Conservation (phyloP, 164 flowering plant species). For the Magnolia sinica region DNA sequence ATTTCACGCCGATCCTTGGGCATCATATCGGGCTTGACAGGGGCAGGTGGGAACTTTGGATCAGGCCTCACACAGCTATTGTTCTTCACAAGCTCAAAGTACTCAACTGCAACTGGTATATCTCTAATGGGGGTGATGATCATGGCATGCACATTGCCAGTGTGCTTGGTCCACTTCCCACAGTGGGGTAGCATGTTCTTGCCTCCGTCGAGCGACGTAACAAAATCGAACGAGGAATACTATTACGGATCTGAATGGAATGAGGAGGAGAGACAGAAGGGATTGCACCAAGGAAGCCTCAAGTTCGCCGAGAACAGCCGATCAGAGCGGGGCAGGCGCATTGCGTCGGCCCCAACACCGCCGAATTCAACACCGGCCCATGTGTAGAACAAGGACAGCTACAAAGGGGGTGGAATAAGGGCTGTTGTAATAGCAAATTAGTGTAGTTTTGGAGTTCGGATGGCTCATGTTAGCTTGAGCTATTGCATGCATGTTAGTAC, state of each 20-base stretch:
- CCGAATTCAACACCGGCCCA: conserved; percentile 44
- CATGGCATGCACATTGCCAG: conserved; percentile 55
- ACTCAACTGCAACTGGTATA: conserved; percentile 50
- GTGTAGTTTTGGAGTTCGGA: too few species aligned
- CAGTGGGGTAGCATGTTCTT: conserved; percentile 92
- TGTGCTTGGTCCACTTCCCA: conserved; percentile 59
- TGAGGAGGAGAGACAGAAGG: conserved; percentile 57
- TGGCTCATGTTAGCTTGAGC: too few species aligned
- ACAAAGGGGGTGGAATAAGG: too few species aligned
- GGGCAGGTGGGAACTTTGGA: conserved; percentile 85
- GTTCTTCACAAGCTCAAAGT: conserved; percentile 55
- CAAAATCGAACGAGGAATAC: conserved; percentile 38
- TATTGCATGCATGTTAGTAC: too few species aligned
- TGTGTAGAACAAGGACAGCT: conserved; percentile 10
- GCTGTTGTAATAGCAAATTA: too few species aligned
- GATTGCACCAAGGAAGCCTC: conserved; percentile 52
- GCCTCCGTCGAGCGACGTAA: conserved; percentile 41
- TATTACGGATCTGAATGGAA: conserved; percentile 64
- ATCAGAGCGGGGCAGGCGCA: conserved; percentile 53
- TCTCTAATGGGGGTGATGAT: conserved; percentile 69
- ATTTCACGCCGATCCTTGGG: conserved; percentile 72
- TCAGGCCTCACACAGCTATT: conserved; percentile 62
- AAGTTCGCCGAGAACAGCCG: conserved; percentile 74
- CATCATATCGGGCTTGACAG: conserved; percentile 67
- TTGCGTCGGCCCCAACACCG: conserved; percentile 52